Base-by-base conservation (phyloP, 1,284 basidiomycete genomes). In the Anthracocystis panici-leucophaei region DNA sequence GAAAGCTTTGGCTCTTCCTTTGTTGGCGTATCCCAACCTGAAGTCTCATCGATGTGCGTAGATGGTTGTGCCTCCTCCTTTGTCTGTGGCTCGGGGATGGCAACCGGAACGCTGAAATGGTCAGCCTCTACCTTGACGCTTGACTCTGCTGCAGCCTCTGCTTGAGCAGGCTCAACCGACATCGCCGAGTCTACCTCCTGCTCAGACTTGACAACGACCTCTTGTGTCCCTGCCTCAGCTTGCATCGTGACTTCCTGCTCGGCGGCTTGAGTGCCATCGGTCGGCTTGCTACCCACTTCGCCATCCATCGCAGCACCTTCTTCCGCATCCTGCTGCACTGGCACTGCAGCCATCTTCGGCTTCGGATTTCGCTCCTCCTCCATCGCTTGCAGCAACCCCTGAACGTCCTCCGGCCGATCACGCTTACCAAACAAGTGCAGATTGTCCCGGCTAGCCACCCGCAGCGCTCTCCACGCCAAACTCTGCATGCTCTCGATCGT, bases 391-490 rank as follows among this genome's bases (percentile, higher is more conserved):
- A 80, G 55, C 46, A 80, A 45, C 4, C 57, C 65, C 1, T 57
- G 55, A 27, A 81, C 65, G 52, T 82, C 65, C 29, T 81, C 80
- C 6, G 74, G 66, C 44, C 67, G 63, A 20, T 65, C 49, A 35
- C 68, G 73, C 46, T 66, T 62, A 16, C 65, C 65, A 29, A 82
- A 71, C 25, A 82, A 56, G 44, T 78, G 77, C 48, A 82, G 42
- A 12, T 73, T 66, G 18, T 72, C 65, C 3, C 52, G 57, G 33
- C 65, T 74, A 1, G 74, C 77, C 8, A 77, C 65, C 8, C 80
- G 72, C 45, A 82, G 50, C 11, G 80, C 79, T 20, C 80, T 70
- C 80, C 80, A 82, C 20, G 75, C 74, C n/a, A 82, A 57, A 51
- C 78, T 74, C 62, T 82, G 77, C 62, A 65, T 57, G 6, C 59